phyloP scores from a whole-genome alignment of 106 monocot genomes.

The Platanthera zijinensis region DNA sequence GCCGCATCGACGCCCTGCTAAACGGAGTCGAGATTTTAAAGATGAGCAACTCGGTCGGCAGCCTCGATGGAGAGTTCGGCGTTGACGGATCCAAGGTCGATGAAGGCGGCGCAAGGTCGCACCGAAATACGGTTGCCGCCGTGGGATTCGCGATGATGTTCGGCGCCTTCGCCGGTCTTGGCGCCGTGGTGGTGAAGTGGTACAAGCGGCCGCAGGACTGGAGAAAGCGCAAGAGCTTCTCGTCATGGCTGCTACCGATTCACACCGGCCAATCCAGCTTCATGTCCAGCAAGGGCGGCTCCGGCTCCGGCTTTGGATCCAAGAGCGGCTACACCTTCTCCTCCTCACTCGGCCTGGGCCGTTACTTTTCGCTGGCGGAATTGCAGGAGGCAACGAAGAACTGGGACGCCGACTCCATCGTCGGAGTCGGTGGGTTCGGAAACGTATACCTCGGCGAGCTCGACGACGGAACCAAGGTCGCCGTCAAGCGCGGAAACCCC shows the following conservation, averaged over 20 bases:
- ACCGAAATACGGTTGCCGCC: constrained; percentile 10
- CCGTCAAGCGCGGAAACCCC: constrained; percentile 51
- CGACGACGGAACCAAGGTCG: constrained; percentile 53
- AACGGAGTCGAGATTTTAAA: constrained; percentile 47
- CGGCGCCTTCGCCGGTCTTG: constrained; percentile 39
- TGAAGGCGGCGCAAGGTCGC: not conserved
- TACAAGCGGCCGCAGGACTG: constrained; percentile 44
- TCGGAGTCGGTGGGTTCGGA: constrained; percentile 54
- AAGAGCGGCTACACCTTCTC: constrained; percentile 34
- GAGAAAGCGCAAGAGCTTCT: constrained; percentile 49
- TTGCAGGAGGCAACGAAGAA: constrained; percentile 37
- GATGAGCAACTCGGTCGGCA: constrained; percentile 46
- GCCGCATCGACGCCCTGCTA: constrained; percentile 24
- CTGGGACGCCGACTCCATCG: constrained; percentile 28
- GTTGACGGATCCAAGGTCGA: constrained; percentile 30
- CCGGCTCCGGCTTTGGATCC: constrained; percentile 26
- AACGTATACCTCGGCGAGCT: constrained; percentile 51
- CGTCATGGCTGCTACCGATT: constrained; percentile 50
- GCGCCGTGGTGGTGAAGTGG: constrained; percentile 34
- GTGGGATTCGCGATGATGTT: constrained; percentile 45
- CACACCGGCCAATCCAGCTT: constrained; percentile 33
- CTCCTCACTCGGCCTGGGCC: constrained; percentile 26
- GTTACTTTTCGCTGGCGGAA: constrained; percentile 38
- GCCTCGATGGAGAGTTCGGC: constrained; percentile 52
- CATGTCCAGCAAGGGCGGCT: constrained; percentile 17